Base-by-base conservation (phyloP, 140 eudicot genomes). In the Oenanthe javanica region DNA sequence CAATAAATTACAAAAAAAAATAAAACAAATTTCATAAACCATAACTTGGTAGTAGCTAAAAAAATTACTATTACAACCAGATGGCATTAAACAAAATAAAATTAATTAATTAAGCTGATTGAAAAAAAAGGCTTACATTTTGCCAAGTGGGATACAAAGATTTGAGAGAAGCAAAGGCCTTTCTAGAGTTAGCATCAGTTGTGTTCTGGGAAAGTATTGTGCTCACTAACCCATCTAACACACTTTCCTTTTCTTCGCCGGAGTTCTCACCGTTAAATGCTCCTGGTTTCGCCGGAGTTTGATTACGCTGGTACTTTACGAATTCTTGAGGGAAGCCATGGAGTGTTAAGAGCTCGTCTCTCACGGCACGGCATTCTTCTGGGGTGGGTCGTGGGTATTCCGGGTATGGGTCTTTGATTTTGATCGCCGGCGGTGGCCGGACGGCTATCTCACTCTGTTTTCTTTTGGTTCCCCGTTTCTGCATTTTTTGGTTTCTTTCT, bases 131-230 rank as follows among this genome's bases (percentile, higher is more conserved):
- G 76, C 91, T 78, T 72, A 91, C 98, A 75, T 87, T 79, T 74
- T 93, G 91, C 98, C 98, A 93, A 69, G 88, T 86, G 18, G 97
- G 92, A 70, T 89, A 91, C 69, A 88, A 88, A 84, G 90, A 84
- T 77, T 91, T 93, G 77, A 93, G 92, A 15, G 91, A 86, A 80
- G 88, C 84, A 85, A 93, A 93, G 1, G 97, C 97, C 88, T 79
- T 93, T 49, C 83, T 91, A 27, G 98, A 91, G 75, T 93, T 93
- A 46, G 75, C 61, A 85, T 93, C 97, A 51, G 97, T 93, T 19
- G 97, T 93, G 82, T 93, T 93, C 83, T 93, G 98, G 9, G 98
- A 93, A 80, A 93, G 81, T 79, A 93, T 86, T 13, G 86, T 91
- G 85, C 91, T 87, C 85, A 93, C 93, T 47, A 93, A 82, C 74